Conservation (phyloP, 805 yeast species). For the Middelhovenomyces tepae region DNA sequence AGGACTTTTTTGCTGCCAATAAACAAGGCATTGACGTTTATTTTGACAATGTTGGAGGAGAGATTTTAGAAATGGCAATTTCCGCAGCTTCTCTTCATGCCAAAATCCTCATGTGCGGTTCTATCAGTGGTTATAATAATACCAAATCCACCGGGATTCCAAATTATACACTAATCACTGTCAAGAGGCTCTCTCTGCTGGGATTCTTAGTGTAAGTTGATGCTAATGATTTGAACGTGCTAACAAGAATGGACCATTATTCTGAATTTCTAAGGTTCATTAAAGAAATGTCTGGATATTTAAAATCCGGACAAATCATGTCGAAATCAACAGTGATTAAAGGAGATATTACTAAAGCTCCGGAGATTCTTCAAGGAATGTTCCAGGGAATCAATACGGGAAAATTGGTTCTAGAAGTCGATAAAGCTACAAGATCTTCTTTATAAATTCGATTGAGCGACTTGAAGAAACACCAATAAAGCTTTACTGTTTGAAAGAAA, state of each 20-base stretch:
- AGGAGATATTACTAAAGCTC: conserved; percentile 7
- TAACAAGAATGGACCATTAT: conserved; percentile 7
- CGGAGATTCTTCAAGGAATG: conserved; percentile 7
- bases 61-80: conserved; percentile 9
- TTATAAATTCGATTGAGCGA: too few species aligned
- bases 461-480: too few species aligned
- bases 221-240: too few species aligned
- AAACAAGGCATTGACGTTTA: too few species aligned
- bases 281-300: conserved; percentile 6
- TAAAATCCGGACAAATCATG: conserved; percentile 4
- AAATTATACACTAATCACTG: conserved; percentile 1
- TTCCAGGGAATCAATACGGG: conserved; percentile 11
- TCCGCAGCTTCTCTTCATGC: conserved; percentile 8
- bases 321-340: conserved; percentile 5
- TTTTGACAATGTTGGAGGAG: too few species aligned
- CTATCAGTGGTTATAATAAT: conserved; percentile 7
- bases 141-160: conserved; percentile 7
- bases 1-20: too few species aligned
- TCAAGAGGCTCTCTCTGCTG: conserved; percentile 9
- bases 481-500: too few species aligned
- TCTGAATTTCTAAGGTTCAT: conserved; percentile 6
- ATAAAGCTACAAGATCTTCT: too few species aligned
- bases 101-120: conserved; percentile 10
- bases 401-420: conserved; percentile 5
- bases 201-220: conserved; percentile 9